Conservation (phyloP, 1,284 basidiomycete genomes). For the Athelia psychrophila region DNA sequence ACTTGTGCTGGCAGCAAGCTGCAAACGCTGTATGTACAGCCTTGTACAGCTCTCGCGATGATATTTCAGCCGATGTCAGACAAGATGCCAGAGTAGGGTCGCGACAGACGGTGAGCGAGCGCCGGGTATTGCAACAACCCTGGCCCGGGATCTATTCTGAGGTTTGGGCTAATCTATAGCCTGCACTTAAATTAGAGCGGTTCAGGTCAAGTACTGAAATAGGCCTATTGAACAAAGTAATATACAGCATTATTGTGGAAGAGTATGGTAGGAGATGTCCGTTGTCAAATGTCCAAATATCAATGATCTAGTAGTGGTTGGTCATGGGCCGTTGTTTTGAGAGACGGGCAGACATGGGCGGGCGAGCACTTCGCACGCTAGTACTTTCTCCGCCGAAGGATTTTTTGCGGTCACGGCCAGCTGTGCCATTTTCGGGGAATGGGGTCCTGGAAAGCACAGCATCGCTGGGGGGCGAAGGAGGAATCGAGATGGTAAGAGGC, state of each 20-base stretch:
- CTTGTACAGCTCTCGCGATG: slow-evolving; percentile 8
- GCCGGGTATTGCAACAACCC: background rate
- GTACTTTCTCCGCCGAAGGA: background rate
- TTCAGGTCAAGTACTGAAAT: too few relatives aligned
- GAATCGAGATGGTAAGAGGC: background rate
- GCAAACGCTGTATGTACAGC: background rate
- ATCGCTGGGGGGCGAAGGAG: background rate
- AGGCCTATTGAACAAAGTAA: too few relatives aligned
- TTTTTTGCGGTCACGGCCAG: background rate
- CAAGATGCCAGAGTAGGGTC: too few relatives aligned
- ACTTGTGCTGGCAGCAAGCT: background rate
- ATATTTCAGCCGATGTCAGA: background rate
- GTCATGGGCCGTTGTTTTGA: background rate
- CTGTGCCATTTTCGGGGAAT: background rate
- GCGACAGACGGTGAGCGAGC: background rate
- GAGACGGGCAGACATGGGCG: background rate
- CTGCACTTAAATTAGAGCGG: too few relatives aligned
- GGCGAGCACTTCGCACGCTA: background rate
- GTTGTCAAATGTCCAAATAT: background rate
- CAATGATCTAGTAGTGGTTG: background rate
- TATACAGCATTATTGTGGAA: too few relatives aligned
- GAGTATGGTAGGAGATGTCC: too few relatives aligned
- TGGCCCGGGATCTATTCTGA: background rate
- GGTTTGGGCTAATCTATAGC: too few relatives aligned
- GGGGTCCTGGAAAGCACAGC: background rate